phyloP scores from a whole-genome alignment of 2,329 filamentous ascomycete genomes.

The Mariannaea sp. region DNA sequence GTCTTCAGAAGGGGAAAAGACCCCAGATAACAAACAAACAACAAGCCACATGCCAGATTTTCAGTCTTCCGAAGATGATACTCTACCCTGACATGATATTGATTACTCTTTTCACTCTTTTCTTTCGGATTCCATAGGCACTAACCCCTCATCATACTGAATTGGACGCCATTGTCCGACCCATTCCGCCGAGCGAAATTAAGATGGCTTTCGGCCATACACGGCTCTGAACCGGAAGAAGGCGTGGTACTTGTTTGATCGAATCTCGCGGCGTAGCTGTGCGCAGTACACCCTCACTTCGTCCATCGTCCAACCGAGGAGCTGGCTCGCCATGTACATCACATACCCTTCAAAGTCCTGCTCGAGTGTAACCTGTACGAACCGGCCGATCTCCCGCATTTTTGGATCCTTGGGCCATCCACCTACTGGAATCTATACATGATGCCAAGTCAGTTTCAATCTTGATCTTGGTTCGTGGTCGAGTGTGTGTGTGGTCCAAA shows the following conservation, averaged over 20 bases:
- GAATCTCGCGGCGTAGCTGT: conserved; percentile 20
- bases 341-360: conserved; percentile 23
- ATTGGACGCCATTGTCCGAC: too few species aligned
- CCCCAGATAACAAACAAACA: too few species aligned
- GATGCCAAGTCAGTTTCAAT: background rate
- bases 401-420: conserved; percentile 17
- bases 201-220: conserved; percentile 1
- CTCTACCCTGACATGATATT: too few species aligned
- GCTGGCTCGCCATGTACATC: conserved; percentile 19
- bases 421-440: conserved; percentile 11
- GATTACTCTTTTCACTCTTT: too few species aligned
- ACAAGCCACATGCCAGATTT: too few species aligned
- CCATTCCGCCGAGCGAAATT: too few species aligned
- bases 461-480: background rate
- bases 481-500: background rate
- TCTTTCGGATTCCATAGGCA: too few species aligned
- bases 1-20: too few species aligned
- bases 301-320: conserved; percentile 17
- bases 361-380: conserved; percentile 15
- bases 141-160: too few species aligned
- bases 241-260: conserved; percentile 14
- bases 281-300: conserved; percentile 17
- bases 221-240: conserved; percentile 9
- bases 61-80: too few species aligned
- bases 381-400: conserved; percentile 17